These are phyloP conservation scores for Gigaspora rosea DNA, from an alignment of 192 early-diverging fungal genomes.

Conservation along the genomic window DNA sequence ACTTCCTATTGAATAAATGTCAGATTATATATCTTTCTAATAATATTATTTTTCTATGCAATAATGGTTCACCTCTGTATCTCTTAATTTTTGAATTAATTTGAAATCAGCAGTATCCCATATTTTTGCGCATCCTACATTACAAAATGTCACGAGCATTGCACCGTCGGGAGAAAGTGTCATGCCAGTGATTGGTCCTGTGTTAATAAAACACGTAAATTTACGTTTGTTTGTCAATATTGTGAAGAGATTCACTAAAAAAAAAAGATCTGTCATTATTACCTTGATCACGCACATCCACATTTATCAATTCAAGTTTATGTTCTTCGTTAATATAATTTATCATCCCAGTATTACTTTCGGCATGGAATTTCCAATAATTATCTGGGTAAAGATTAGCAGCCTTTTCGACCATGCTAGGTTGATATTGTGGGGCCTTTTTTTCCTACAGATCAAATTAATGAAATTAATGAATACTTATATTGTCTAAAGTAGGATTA, in stretches of 20 bases:
- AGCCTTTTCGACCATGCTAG: conserved; percentile 50
- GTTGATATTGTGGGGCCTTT: conserved; percentile 48
- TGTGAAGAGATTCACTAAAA: not conserved
- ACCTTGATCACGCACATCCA: conserved; percentile 76
- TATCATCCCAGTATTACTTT: conserved; percentile 57
- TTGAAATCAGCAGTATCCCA: conserved; percentile 83
- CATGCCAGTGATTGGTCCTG: conserved; percentile 80
- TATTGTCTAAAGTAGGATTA: too few relatives aligned
- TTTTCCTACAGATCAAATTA: not conserved
- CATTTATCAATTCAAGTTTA: conserved; percentile 63
- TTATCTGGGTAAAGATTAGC: conserved; percentile 60
- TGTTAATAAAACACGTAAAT: not conserved
- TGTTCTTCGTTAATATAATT: conserved; percentile 68
- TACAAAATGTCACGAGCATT: conserved; percentile 87
- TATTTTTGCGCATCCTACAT: conserved; percentile 69
- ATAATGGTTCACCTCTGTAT: conserved; percentile 45
- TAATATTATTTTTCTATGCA: too few relatives aligned
- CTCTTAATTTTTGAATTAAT: conserved; percentile 70
- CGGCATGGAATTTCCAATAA: conserved; percentile 62
- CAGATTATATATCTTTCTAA: not conserved
- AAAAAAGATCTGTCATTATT: not conserved
- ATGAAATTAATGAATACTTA: not conserved
- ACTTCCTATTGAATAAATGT: conserved; percentile 51
- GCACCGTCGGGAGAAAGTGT: conserved; percentile 79
- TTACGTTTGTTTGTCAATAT: not conserved